These are phyloP conservation scores for Kodamaea leandrae DNA, from an alignment of 805 yeast genomes.

Conservation along the genomic window DNA sequence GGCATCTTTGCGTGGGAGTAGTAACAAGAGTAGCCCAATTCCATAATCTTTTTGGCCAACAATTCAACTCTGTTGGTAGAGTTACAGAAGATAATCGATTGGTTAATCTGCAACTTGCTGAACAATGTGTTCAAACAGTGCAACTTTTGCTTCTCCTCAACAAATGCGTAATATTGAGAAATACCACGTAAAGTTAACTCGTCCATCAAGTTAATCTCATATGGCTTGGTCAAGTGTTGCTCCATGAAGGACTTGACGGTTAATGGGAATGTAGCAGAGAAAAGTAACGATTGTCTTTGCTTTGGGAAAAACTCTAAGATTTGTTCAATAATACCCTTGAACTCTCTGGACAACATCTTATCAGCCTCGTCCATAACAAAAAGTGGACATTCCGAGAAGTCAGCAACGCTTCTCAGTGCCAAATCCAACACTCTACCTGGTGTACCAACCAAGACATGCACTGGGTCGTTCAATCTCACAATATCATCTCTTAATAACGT, in stretches of 20 bases:
- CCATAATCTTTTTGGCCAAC: slow-evolving; percentile 93
- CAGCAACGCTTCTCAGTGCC: slow-evolving; percentile 84
- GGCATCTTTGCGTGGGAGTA: slow-evolving; percentile 98
- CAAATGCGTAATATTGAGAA: slow-evolving; percentile 97
- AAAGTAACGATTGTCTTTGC: slow-evolving; percentile 72
- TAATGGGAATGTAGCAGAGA: slow-evolving; percentile 94
- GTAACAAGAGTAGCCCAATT: slow-evolving; percentile 93
- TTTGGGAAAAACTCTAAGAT: slow-evolving; percentile 76
- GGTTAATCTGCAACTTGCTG: slow-evolving; percentile 92
- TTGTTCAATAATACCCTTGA: slow-evolving; percentile 82
- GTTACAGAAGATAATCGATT: slow-evolving; percentile 95
- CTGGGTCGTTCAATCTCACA: slow-evolving; percentile 86
- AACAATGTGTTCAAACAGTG: slow-evolving; percentile 95
- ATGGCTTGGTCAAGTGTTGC: slow-evolving; percentile 83
- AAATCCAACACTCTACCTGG: slow-evolving; percentile 97
- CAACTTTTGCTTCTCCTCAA: slow-evolving; percentile 92
- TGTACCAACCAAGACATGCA: slow-evolving; percentile 93
- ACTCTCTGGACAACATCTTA: slow-evolving; percentile 89
- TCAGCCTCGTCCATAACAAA: slow-evolving; percentile 99
- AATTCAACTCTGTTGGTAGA: slow-evolving; percentile 95
- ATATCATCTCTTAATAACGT: slow-evolving; percentile 93
- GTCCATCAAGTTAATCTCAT: slow-evolving; percentile 96
- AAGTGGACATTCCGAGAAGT: slow-evolving; percentile 78
- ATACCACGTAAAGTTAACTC: slow-evolving; percentile 95
- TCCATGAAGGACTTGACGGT: slow-evolving; percentile 93